phyloP scores from a whole-genome alignment of 169 alveolate species.

The Cryptosporidium muris region DNA sequence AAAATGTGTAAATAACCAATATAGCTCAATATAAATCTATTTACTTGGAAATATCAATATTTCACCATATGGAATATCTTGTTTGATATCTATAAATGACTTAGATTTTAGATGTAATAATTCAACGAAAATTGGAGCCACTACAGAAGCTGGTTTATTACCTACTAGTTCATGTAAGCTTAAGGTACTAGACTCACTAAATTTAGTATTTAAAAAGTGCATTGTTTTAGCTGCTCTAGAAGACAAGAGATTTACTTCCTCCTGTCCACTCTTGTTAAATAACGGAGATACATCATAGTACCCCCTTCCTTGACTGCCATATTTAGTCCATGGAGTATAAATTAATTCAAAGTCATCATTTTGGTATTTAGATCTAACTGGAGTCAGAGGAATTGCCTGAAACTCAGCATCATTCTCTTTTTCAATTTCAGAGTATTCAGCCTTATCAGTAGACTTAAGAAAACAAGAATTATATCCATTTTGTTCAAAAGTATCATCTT shows the following conservation, averaged over 20 bases:
- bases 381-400: slow-evolving; percentile 8
- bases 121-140: slow-evolving; percentile 68
- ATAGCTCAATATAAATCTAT: neutral
- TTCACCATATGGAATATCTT: slow-evolving; percentile 43
- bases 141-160: slow-evolving; percentile 13
- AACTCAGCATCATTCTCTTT: neutral
- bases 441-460: neutral
- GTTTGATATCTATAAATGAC: slow-evolving; percentile 42
- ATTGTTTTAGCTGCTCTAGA: slow-evolving; percentile 60
- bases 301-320: slow-evolving; percentile 17
- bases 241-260: slow-evolving; percentile 18
- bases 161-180: slow-evolving; percentile 19
- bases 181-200: neutral
- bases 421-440: neutral
- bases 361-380: slow-evolving; percentile 24
- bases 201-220: slow-evolving; percentile 39
- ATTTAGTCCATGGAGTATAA: slow-evolving; percentile 66
- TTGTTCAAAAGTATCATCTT: no score
- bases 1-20: neutral
- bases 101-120: slow-evolving; percentile 53
- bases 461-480: neutral
- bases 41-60: slow-evolving; percentile 19
- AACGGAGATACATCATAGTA: neutral
- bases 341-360: slow-evolving; percentile 29
- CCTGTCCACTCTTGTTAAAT: slow-evolving; percentile 3